A percentile compares a stretch with the other conserved stretches of the same genome.
phyloP scores from a whole-genome alignment of 2,329 filamentous ascomycete species.

The Alternaria ethzedia region DNA sequence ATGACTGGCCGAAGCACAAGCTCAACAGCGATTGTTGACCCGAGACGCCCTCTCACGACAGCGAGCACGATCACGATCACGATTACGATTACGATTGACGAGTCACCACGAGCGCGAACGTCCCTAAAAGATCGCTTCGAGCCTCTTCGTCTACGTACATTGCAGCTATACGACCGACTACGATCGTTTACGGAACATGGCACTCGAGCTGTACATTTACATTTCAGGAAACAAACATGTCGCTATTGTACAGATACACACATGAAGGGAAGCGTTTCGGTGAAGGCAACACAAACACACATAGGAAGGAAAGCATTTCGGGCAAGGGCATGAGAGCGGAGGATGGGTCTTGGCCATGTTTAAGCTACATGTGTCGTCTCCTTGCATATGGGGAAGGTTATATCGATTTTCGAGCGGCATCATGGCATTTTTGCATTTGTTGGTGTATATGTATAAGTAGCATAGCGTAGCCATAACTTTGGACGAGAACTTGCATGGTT shows the following conservation, averaged over 20 bases:
- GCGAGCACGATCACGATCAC: not conserved
- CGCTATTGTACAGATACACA: not conserved
- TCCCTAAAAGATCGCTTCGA: not conserved
- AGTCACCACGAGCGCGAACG: not conserved
- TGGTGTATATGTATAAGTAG: not conserved
- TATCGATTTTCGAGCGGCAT: not conserved
- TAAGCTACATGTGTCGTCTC: conserved; percentile 4
- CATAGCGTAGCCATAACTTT: not conserved
- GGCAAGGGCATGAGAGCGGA: not conserved
- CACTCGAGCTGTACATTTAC: not conserved
- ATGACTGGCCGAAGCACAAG: conserved; percentile 52
- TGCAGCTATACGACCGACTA: not conserved
- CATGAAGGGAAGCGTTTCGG: not conserved
- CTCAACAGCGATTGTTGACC: conserved; percentile 51
- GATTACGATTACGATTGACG: not conserved
- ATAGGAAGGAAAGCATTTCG: not conserved
- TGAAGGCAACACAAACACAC: not conserved
- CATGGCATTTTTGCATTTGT: not conserved
- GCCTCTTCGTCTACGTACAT: not conserved
- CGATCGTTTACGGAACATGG: not conserved
- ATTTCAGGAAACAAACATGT: not conserved
- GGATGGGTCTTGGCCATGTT: not conserved
- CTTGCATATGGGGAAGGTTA: conserved; percentile 9
- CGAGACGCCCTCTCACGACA: not conserved
- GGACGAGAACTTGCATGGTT: not conserved